These are phyloP conservation scores for Pythium monospermum DNA, from an alignment of 352 stramenopile species.

Conservation along the genomic window DNA sequence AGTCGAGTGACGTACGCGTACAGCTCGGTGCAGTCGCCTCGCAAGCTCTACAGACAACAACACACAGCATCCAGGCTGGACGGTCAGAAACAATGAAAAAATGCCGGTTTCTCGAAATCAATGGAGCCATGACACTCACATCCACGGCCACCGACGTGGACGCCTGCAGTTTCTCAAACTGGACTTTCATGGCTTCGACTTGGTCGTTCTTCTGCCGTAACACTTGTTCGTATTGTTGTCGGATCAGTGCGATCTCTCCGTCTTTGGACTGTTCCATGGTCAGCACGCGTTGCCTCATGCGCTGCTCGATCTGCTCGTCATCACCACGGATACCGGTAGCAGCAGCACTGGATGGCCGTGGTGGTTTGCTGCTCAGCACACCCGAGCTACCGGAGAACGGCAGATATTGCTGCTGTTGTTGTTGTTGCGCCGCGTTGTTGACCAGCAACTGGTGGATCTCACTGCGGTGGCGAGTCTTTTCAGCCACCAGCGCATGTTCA, in stretches of 20 bases:
- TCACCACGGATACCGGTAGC: neutral
- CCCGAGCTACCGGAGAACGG: too few species aligned
- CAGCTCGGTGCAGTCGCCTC: slow-evolving; percentile 61
- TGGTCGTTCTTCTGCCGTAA: slow-evolving; percentile 49
- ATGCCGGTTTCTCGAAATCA: too few species aligned
- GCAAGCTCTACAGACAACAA: slow-evolving; percentile 37
- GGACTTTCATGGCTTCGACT: slow-evolving; percentile 25
- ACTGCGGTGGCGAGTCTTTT: slow-evolving; percentile 32
- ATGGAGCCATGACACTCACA: slow-evolving; percentile 23
- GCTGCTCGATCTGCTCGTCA: slow-evolving; percentile 27
- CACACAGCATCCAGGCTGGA: too few species aligned
- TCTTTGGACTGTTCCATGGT: slow-evolving; percentile 59
- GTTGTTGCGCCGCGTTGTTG: slow-evolving; percentile 23
- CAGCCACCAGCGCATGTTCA: slow-evolving; percentile 44
- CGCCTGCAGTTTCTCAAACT: slow-evolving; percentile 34
- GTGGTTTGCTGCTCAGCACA: slow-evolving; percentile 16
- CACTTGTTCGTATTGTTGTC: slow-evolving; percentile 68
- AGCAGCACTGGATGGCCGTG: slow-evolving; percentile 2
- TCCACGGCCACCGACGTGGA: slow-evolving; percentile 38
- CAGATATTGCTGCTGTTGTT: slow-evolving; percentile 15
- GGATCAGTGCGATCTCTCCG: slow-evolving; percentile 65
- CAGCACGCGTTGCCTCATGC: slow-evolving; percentile 41
- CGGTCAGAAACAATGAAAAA: too few species aligned
- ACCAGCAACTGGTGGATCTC: slow-evolving; percentile 59
- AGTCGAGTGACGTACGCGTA: slow-evolving; percentile 57